Conservation (phyloP, 306 rosid genomes). For the Malus sylvestris region DNA sequence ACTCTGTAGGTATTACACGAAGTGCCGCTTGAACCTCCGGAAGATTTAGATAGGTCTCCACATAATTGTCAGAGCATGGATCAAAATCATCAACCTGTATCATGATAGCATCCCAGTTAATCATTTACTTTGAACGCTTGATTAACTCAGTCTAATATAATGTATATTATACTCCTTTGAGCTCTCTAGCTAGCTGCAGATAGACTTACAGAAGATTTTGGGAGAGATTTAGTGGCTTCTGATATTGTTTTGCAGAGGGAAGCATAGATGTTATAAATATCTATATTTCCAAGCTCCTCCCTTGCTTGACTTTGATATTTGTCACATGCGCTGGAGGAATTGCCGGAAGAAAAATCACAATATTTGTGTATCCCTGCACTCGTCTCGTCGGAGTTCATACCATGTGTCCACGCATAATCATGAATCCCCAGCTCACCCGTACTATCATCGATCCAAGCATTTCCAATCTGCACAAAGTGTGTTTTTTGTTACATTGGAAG, state of each 20-base stretch:
- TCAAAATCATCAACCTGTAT: constrained; percentile 32
- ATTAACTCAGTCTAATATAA: background rate
- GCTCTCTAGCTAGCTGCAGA: background rate
- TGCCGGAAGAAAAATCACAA: constrained; percentile 27
- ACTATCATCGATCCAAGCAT: constrained; percentile 54
- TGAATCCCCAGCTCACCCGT: constrained; percentile 25
- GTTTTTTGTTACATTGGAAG: too few relatives aligned
- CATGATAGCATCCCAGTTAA: background rate
- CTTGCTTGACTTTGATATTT: background rate
- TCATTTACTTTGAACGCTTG: background rate
- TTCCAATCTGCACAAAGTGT: constrained; percentile 42
- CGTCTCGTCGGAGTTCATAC: constrained; percentile 47
- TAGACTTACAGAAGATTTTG: constrained; percentile 26
- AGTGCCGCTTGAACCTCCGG: constrained; percentile 51
- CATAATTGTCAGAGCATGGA: constrained; percentile 47
- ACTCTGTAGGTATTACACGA: constrained; percentile 32
- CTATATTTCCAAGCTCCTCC: constrained; percentile 20
- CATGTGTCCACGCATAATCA: constrained; percentile 50
- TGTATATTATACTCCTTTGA: background rate
- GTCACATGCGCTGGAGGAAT: constrained; percentile 17
- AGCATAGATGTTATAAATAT: constrained; percentile 9
- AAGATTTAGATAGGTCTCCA: constrained; percentile 36
- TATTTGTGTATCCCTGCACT: constrained; percentile 29
- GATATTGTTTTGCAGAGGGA: constrained; percentile 10
- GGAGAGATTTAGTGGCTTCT: constrained; percentile 9